phyloP scores from a whole-genome alignment of 2,329 filamentous ascomycete genomes.

The Rhinocladiella mackenziei region DNA sequence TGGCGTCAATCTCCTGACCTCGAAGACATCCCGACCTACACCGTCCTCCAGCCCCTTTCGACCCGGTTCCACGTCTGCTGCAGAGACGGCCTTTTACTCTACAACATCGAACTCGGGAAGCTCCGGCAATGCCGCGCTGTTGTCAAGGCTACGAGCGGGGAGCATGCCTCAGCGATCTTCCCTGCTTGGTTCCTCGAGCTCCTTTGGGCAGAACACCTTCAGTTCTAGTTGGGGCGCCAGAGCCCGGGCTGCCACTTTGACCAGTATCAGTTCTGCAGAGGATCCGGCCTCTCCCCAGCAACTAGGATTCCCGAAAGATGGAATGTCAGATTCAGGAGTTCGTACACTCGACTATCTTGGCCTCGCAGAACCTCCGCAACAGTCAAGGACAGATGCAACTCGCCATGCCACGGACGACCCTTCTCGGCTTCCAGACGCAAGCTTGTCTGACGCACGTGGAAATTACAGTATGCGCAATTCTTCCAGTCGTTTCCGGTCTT shows the following conservation, averaged over 20 bases:
- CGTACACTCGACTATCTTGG: slow-evolving; percentile 94
- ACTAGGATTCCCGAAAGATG: slow-evolving; percentile 81
- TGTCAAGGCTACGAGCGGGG: slow-evolving; percentile 83
- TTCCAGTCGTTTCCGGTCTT: slow-evolving; percentile 90
- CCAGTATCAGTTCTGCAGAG: slow-evolving; percentile 83
- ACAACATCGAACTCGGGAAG: slow-evolving; percentile 48
- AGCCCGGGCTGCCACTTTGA: slow-evolving; percentile 80
- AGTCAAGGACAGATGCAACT: slow-evolving; percentile 67
- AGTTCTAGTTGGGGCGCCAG: slow-evolving; percentile 79
- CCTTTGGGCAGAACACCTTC: slow-evolving; percentile 88
- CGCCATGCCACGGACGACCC: slow-evolving; percentile 54
- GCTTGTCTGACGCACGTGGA: slow-evolving; percentile 62
- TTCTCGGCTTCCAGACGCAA: slow-evolving; percentile 47
- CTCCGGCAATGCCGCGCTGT: slow-evolving; percentile 62
- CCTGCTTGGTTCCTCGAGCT: slow-evolving; percentile 56
- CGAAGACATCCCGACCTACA: slow-evolving; percentile 78
- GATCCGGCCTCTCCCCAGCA: slow-evolving; percentile 82
- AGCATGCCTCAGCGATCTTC: slow-evolving; percentile 88
- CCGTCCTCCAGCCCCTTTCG: slow-evolving; percentile 86
- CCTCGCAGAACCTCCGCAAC: slow-evolving; percentile 87
- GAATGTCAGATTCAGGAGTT: slow-evolving; percentile 79
- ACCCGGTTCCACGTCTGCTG: slow-evolving; percentile 45
- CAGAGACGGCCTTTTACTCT: slow-evolving; percentile 35
- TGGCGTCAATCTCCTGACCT: slow-evolving; percentile 54
- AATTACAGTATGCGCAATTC: slow-evolving; percentile 71